These are phyloP conservation scores for Tephrocybe sp. DNA, from an alignment of 768 basidiomycete genomes.

Conservation along the genomic window DNA sequence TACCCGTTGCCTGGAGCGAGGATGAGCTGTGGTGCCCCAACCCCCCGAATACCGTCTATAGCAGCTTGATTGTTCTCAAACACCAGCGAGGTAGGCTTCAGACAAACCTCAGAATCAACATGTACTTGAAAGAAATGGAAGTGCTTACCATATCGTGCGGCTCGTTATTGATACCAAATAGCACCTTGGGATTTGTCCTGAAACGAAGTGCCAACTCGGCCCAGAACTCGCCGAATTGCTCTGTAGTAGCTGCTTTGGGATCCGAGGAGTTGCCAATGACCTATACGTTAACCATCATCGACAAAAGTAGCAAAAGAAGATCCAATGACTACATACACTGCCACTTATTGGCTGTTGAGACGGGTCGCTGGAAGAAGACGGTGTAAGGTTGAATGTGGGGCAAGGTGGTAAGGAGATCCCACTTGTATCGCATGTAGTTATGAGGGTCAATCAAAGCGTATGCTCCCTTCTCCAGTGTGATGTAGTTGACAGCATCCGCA, in stretches of 20 bases:
- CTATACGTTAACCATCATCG: conserved; percentile 20
- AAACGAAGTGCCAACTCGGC: conserved; percentile 41
- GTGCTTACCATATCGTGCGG: conserved; percentile 42
- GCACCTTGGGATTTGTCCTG: conserved; percentile 37
- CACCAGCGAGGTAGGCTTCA: conserved; percentile 39
- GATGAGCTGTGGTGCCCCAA: conserved; percentile 42
- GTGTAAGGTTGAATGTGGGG: neutral
- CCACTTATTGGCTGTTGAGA: conserved; percentile 43
- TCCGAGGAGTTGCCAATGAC: conserved; percentile 46
- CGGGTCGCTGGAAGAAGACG: conserved; percentile 34
- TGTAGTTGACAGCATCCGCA: conserved; percentile 43
- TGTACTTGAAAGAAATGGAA: no score
- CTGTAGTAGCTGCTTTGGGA: conserved; percentile 42
- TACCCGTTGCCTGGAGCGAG: conserved; percentile 48
- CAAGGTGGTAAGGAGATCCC: no score
- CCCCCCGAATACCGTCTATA: conserved; percentile 40
- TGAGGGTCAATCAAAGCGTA: conserved; percentile 47
- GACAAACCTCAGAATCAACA: neutral
- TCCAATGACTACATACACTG: conserved; percentile 29
- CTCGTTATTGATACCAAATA: conserved; percentile 51
- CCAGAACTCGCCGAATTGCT: conserved; percentile 45
- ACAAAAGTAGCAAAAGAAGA: neutral
- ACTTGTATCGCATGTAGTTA: conserved; percentile 53
- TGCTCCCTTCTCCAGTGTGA: conserved; percentile 39
- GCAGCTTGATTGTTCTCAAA: conserved; percentile 44